Conservation (phyloP, 257 asterid species). For the Salvia rosmarinus region DNA sequence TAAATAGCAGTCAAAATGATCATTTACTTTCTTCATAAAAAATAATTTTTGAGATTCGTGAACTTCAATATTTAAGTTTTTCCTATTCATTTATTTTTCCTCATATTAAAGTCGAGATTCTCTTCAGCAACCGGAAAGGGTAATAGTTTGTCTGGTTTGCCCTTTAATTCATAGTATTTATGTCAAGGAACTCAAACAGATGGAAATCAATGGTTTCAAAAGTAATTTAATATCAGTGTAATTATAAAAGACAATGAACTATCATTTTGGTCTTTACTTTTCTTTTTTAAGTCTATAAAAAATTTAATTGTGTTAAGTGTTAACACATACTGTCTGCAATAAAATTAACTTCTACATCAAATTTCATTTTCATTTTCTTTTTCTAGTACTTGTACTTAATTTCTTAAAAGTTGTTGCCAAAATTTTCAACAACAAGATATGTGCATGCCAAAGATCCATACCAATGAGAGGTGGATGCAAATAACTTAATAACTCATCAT, state of each 20-base stretch:
- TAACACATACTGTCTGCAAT: neutral
- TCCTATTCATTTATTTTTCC: constrained; percentile 14
- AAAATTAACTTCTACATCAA: neutral
- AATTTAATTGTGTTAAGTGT: neutral
- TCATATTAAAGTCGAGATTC: neutral
- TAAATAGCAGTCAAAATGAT: neutral
- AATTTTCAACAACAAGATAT: constrained; percentile 6
- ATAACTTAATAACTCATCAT: constrained; percentile 23
- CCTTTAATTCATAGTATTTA: neutral
- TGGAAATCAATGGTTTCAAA: neutral
- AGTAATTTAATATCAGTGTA: neutral
- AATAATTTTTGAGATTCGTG: neutral
- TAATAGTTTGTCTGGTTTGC: neutral
- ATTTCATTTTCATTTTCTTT: neutral
- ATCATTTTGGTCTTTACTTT: neutral
- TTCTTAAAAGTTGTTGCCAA: constrained; percentile 2
- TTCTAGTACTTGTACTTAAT: neutral
- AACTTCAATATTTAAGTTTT: neutral
- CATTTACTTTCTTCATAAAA: neutral
- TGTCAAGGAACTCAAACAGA: neutral
- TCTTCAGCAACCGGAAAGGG: constrained; percentile 7
- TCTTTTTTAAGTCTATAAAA: neutral
- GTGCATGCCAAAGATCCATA: constrained; percentile 22
- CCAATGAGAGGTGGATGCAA: constrained; percentile 21
- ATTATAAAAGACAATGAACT: neutral